A percentile compares a stretch with the other conserved stretches of the same genome.
Conservation (phyloP, 2,329 filamentous ascomycete genomes). For the Boeremia exigua region DNA sequence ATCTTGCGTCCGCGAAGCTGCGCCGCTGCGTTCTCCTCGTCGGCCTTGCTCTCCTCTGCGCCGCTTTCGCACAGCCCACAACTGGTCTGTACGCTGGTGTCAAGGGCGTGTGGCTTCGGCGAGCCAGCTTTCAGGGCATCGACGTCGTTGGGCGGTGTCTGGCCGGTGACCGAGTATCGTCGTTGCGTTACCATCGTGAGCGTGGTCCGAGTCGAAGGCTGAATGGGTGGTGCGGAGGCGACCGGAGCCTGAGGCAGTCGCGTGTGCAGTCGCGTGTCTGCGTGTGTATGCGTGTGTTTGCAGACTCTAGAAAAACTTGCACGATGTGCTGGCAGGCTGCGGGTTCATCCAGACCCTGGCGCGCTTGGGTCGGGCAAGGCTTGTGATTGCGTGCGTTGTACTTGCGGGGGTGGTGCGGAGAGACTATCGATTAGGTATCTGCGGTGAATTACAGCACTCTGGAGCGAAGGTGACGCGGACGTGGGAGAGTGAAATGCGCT, state of each 20-base stretch:
- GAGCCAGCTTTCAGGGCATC: conserved; percentile 42
- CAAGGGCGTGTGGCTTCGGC: conserved; percentile 45
- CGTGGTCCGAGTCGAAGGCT: conserved; percentile 5
- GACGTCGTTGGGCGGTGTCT: conserved; percentile 44
- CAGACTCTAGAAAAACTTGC: conserved; percentile 18
- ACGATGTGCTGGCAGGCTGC: conserved; percentile 33
- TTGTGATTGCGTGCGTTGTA: conserved; percentile 33
- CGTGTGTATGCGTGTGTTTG: conserved; percentile 24
- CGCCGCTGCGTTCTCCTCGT: conserved; percentile 23
- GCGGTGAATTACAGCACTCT: conserved; percentile 9
- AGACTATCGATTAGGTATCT: conserved; percentile 31
- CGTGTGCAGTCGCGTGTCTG: conserved; percentile 15
- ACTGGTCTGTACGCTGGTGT: conserved; percentile 42
- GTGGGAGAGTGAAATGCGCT: neutral
- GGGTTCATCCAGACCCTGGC: conserved; percentile 22
- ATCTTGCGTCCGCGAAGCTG: conserved; percentile 37
- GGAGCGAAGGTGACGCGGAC: neutral
- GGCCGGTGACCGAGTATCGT: conserved; percentile 47
- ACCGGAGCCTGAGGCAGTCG: conserved; percentile 10
- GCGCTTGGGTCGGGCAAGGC: conserved; percentile 25
- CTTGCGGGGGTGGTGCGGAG: conserved; percentile 29
- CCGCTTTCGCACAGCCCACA: conserved; percentile 41
- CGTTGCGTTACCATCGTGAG: conserved; percentile 40
- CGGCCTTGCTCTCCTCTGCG: conserved; percentile 15
- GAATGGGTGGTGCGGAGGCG: neutral